These are phyloP conservation scores for Paecilomyces sp. DNA, from an alignment of 2,329 filamentous ascomycete species.

Conservation along the genomic window DNA sequence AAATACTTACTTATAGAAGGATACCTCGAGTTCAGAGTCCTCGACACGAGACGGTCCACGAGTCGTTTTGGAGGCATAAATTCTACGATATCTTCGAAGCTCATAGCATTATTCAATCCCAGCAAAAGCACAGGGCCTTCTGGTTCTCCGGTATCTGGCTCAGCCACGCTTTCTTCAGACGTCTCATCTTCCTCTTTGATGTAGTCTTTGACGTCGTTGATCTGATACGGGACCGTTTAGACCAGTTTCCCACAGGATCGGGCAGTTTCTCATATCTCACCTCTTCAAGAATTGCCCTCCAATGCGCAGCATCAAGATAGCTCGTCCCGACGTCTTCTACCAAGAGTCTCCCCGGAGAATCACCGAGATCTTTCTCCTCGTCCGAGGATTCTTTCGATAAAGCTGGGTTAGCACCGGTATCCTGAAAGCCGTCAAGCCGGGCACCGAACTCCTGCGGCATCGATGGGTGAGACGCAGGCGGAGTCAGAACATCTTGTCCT, in stretches of 20 bases:
- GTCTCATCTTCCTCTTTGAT: constrained; percentile 16
- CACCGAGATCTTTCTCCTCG: constrained; percentile 9
- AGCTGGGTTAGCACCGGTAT: neutral
- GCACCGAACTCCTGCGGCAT: neutral
- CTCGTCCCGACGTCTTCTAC: constrained; percentile 24
- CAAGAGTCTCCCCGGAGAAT: constrained; percentile 22
- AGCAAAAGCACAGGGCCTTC: constrained; percentile 21
- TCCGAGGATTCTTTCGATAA: neutral
- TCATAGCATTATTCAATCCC: constrained; percentile 15
- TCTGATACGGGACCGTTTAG: constrained; percentile 11
- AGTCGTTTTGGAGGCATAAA: constrained; percentile 22
- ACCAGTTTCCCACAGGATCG: neutral
- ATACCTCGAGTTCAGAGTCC: constrained; percentile 25
- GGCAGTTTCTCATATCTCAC: constrained; percentile 11
- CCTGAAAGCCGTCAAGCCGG: neutral
- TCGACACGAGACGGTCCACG: constrained; percentile 26
- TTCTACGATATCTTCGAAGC: constrained; percentile 24
- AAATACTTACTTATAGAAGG: constrained; percentile 19
- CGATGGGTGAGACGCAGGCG: neutral
- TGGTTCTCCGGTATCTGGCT: constrained; percentile 8
- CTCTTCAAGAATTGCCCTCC: constrained; percentile 29
- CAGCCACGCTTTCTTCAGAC: constrained; percentile 12
- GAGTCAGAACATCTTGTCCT: constrained; percentile 1
- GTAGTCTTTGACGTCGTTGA: constrained; percentile 26
- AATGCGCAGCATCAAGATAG: constrained; percentile 30